Conservation (phyloP, 225 moss, liverwort and hornwort species). For the Straminergon stramineum region DNA sequence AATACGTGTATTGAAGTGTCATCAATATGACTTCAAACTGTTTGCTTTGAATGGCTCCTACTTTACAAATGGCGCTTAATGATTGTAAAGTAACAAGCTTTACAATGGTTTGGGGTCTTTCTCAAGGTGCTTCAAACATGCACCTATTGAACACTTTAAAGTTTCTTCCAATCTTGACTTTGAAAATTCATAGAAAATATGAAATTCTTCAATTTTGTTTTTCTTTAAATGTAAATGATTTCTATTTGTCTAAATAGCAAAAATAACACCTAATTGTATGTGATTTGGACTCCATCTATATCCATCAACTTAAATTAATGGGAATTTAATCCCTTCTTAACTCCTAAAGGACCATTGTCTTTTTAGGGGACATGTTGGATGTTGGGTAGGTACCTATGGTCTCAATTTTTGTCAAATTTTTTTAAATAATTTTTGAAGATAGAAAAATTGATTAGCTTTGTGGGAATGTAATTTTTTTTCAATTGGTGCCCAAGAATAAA, state of each 20-base stretch:
- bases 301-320: fast-evolving
- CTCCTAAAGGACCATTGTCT: too few relatives aligned
- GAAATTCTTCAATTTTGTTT: not conserved
- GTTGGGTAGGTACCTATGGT: too few relatives aligned
- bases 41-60: not conserved
- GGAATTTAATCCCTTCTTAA: not conserved
- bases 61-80: not conserved
- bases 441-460: too few relatives aligned
- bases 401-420: too few relatives aligned
- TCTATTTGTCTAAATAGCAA: not conserved
- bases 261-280: not conserved
- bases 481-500: too few relatives aligned
- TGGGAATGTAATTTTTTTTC: too few relatives aligned
- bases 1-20: not conserved
- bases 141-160: not conserved
- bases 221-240: not conserved
- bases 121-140: not conserved
- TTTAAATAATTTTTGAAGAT: too few relatives aligned
- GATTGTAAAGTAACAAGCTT: not conserved
- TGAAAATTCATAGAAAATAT: not conserved
- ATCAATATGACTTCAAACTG: not conserved
- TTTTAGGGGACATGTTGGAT: too few relatives aligned
- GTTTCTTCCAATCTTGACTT: not conserved
- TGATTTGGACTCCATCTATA: not conserved
- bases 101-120: not conserved